Conservation (phyloP, 78 protist species). For the Planoprotostelium fungivorum region DNA sequence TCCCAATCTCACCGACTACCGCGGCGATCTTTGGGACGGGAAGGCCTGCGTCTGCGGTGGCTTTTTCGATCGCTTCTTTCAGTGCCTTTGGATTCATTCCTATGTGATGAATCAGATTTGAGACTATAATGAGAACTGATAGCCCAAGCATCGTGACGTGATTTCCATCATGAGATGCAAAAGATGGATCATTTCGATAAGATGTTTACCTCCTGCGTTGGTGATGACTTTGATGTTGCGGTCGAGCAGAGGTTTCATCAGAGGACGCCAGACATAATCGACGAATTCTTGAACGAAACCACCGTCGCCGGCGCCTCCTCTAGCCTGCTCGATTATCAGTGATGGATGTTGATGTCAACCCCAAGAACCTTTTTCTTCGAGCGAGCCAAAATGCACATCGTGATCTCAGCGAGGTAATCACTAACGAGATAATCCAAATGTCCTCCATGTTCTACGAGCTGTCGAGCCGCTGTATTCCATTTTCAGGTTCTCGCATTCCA, state of each 20-base stretch:
- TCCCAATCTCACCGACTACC: background rate
- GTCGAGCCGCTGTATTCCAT: constrained; percentile 9
- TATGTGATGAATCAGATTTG: background rate
- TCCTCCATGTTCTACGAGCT: constrained; percentile 7
- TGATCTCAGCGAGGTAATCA: constrained; percentile 47
- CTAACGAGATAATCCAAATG: constrained; percentile 33
- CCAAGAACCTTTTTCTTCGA: constrained; percentile 2
- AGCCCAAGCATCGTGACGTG: too few species aligned
- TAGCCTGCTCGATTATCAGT: background rate
- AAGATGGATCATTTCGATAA: too few species aligned
- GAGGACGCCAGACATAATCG: constrained; percentile 1
- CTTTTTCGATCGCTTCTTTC: constrained; percentile 22
- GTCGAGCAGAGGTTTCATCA: background rate
- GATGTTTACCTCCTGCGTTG: constrained; percentile 39
- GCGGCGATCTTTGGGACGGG: background rate
- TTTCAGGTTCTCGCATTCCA: too few species aligned
- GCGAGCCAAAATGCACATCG: constrained; percentile 32
- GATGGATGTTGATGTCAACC: background rate
- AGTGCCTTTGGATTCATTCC: constrained; percentile 6
- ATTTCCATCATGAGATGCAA: background rate
- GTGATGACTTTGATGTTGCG: constrained; percentile 12
- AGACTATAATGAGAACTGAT: background rate
- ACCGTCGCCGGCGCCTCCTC: constrained; percentile 12
- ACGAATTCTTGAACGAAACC: constrained; percentile 37
- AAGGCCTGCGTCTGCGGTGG: constrained; percentile 8